Base-by-base conservation (phyloP, 352 stramenopile species). In the Phytophthora ramorum region DNA sequence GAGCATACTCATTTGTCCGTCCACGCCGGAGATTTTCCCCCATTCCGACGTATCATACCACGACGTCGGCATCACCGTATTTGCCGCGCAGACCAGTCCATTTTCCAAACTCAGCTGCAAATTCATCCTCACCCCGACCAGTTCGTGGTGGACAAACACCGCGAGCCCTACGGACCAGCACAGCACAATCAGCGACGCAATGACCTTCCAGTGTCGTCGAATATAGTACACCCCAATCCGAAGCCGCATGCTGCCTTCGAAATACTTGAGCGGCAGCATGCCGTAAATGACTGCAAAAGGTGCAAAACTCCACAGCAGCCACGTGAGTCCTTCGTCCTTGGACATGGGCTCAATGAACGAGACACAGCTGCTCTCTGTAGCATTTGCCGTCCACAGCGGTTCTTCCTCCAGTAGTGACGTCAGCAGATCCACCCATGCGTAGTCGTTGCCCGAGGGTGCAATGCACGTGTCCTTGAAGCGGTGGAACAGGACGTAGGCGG, bases 161-260 rank as follows among this genome's bases (percentile, higher is more conserved):
- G 81, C 69, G 0, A 89, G 51, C 0, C 83, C 84, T 16, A 92
- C 70, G 0, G 78, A 79, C 83, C 84, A 95, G 44, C 88, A 75
- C 35, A 92, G 45, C 24, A 92, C 57, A 54, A 95, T 90, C 14
- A 89, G 22, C 17, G 82, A 79, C 0, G 79, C 80, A 52, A 92
- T 83, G 4, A 79, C 63, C 51, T 95, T 95, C 87, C 87, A 95
- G 45, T 81, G 76, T 0, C 84, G 75, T 24, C 87, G 87, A 24
- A 91, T 80, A 53, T 87, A 91, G 43, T 93, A 93, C 19, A 93
- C 79, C 12, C 78, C 81, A 51, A 91, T 89, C 16, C 85, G 66
- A 9, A 93, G 59, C 13, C 79, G 70, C 79, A 91, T 89, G 26
- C 71, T 87, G 20, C 71, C 71, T 66, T 90, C 83, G 64, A 90